Evolutionary conservation across 768 basidiomycete species (phyloP), one percentile per base, ranked within the genome.

Genomic region (Thelephora aurantiotincta): DNA sequence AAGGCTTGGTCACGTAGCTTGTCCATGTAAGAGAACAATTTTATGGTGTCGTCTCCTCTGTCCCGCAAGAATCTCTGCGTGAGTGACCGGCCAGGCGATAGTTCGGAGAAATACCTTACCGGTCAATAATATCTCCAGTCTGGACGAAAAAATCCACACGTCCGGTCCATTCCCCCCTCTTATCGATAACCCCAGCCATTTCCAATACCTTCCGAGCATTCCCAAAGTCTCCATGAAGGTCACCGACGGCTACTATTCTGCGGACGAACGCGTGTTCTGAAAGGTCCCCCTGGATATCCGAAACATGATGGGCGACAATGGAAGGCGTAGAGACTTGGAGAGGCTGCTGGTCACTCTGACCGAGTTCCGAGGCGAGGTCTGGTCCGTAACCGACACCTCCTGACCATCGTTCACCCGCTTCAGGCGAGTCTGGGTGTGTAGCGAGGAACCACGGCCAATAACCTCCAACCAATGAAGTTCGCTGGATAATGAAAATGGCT

Each of bases 111-210:
- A 50, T 6, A 14, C 58, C 71, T 38, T 51, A 84, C 90, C 92
- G 68, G 64, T 96, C 92, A 47, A 97, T 86, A 30, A 96, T 92
- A 63, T 97, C 92, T 2, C 92, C 93, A 0, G 92, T 96, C 68
- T 98, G 94, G 14, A 96, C 91, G 49, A 97, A 80, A 42, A 82
- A 78, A 58, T 91, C 85, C 1, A 82, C 75, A 23, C 82, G 68
- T 4, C 86, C 90, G 2, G 78, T 75, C 94, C 94, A 98, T 48
- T 80, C 68, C 1, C 80, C 80, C 5, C 72, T 57, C 11, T 74
- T 71, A 55, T 91, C 79, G 2, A 83, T 77, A 4, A 97, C 81
- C 1, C 72, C 71, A 1, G 88, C 77, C 70, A 91, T 90, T 33
- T 80, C 69, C 26, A 98, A 68, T 18, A 97, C 90, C 36, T 69